Evolutionary conservation across 805 yeast species (phyloP), one percentile per base, ranked within the genome.

Genomic region (Hagleromyces aurorensis): DNA sequence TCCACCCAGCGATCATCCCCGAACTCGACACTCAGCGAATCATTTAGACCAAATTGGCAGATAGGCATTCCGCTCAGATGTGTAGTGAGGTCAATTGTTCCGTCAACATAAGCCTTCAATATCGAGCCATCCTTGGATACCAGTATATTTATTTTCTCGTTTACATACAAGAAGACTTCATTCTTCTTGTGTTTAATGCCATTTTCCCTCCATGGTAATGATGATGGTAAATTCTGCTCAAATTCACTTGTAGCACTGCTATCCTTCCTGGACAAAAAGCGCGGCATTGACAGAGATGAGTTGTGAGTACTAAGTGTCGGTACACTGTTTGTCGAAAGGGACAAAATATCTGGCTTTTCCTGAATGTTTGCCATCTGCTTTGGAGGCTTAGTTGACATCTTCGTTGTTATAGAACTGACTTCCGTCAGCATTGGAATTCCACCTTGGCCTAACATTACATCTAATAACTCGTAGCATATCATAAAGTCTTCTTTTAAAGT

Each of bases 1-100:
- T 33, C 42, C 3, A 37, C 40, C 13, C 24, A 32, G 23, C 31
- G 29, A 3, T 41, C 36, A 15, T 40, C 37, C 1, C 35, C 39
- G 15, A 37, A 37, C 12, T 37, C 35, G 12, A 32, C 33, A 17
- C 58, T 52, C 14, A 60, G 38, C 10, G 68, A 58, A 38, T 80
- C 86, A 38, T 76, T 74, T 27, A 89, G 64, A 0, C 89, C 94
- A 51, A 87, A 77, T 27, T 75, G 71, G 52, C 96, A 87, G 14
- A 69, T 68, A 0, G 96, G 96, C 70, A 75, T 72, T 3, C 96
- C 96, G 0, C 82, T 68, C 8, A 87, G 57, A 23, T 75, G 83
- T 0, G 89, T 64, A 28, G 77, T 75, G 68, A 84, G 68, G 29
- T 69, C 64, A 25, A 87, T 74, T 7, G 69, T 61, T 4, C 96